Evolutionary conservation across 1,284 basidiomycete species (phyloP).

Genomic region (Boletus smithii): DNA sequence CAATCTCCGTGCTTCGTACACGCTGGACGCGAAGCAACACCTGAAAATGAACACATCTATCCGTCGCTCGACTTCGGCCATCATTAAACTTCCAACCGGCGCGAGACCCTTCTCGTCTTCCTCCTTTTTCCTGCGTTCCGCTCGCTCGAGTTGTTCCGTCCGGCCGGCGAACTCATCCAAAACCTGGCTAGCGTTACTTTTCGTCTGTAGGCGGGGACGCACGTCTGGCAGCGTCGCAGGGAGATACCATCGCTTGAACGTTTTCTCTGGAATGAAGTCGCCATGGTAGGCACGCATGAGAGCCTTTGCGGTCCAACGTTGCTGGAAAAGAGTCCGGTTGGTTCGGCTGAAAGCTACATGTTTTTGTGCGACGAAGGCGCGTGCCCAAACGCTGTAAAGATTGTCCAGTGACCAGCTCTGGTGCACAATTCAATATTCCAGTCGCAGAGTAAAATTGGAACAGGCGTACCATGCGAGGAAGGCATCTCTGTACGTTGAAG

Average conservation of each 20-base stretch:
- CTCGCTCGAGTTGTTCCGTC: slow-evolving; percentile 43
- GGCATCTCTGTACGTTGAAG: slow-evolving; percentile 41
- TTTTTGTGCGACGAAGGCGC: slow-evolving; percentile 49
- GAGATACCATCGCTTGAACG: slow-evolving; percentile 95
- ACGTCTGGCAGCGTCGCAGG: slow-evolving; percentile 86
- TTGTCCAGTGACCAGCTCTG: slow-evolving; percentile 83
- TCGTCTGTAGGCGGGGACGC: slow-evolving; percentile 50
- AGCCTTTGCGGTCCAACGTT: slow-evolving; percentile 90
- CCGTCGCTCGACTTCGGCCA: slow-evolving; percentile 87
- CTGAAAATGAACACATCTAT: slow-evolving; percentile 93
- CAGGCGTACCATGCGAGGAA: slow-evolving; percentile 48
- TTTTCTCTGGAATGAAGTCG: slow-evolving; percentile 89
- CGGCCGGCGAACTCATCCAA: slow-evolving; percentile 59
- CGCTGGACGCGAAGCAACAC: slow-evolving; percentile 85
- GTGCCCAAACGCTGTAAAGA: slow-evolving; percentile 75
- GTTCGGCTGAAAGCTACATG: slow-evolving; percentile 60
- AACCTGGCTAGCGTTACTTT: slow-evolving; percentile 40
- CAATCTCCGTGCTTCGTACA: slow-evolving; percentile 85
- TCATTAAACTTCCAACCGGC: slow-evolving; percentile 89
- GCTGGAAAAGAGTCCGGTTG: slow-evolving; percentile 78
- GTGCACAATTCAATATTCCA: slow-evolving; percentile 8
- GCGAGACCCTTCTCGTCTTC: slow-evolving; percentile 63
- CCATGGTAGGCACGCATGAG: slow-evolving; percentile 94
- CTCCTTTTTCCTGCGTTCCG: slow-evolving; percentile 48
- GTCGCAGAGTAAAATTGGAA: not conserved